Evolutionary conservation across 2,329 filamentous ascomycete genomes (phyloP).

Genomic region (Diaporthe sp.): DNA sequence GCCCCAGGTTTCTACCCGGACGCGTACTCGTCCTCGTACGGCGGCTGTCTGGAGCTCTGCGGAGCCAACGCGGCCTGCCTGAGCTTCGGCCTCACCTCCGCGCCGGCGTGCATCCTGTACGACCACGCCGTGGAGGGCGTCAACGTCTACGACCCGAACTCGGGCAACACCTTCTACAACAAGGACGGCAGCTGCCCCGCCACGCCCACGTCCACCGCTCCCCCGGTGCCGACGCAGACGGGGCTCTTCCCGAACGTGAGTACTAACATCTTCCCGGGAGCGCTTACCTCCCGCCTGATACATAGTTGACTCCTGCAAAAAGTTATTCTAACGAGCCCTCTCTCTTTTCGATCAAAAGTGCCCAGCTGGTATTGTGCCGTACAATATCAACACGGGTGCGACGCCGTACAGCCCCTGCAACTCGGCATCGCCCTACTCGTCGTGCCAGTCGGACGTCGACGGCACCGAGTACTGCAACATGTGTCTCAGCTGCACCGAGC

Average conservation of each 20-base stretch:
- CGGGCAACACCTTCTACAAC: slow-evolving; percentile 41
- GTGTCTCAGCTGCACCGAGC: slow-evolving; percentile 26
- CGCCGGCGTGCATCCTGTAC: slow-evolving; percentile 39
- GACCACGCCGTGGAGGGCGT: slow-evolving; percentile 40
- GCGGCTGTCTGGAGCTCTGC: slow-evolving; percentile 38
- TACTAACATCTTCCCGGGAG: not conserved
- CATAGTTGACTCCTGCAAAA: not conserved
- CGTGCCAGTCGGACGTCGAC: slow-evolving; percentile 38
- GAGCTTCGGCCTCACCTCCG: slow-evolving; percentile 35
- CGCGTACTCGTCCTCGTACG: slow-evolving; percentile 37
- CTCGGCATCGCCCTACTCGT: slow-evolving; percentile 31
- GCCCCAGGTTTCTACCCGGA: slow-evolving; percentile 36
- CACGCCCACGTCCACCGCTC: slow-evolving; percentile 30
- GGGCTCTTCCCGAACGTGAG: slow-evolving; percentile 39
- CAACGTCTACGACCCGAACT: slow-evolving; percentile 30
- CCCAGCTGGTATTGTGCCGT: slow-evolving; percentile 38
- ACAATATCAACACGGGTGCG: slow-evolving; percentile 32
- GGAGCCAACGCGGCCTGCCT: slow-evolving; percentile 37
- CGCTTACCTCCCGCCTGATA: not conserved
- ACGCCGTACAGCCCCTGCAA: slow-evolving; percentile 40
- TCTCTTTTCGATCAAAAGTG: too few species aligned
- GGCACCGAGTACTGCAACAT: slow-evolving; percentile 40
- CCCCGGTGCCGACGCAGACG: slow-evolving; percentile 38
- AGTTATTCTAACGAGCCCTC: not conserved
- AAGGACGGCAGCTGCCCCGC: slow-evolving; percentile 36